Evolutionary conservation across 371 early-diverging fungal species (phyloP), one percentile per base, ranked within the genome.

Genomic region (Saksenaea oblongispora): DNA sequence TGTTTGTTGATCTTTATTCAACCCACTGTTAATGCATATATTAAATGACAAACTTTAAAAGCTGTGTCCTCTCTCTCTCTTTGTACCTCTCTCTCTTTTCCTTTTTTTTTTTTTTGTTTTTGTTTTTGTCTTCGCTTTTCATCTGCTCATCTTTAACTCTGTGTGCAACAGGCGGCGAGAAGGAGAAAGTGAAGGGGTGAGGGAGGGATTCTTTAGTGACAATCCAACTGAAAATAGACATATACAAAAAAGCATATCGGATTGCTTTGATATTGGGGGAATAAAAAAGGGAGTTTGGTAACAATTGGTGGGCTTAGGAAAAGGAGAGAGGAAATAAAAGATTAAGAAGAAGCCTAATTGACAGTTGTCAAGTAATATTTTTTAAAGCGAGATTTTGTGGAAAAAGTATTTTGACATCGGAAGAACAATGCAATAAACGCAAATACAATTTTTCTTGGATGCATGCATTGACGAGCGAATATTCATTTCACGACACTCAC

Each of bases 11-110:
- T 44, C 44, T 44, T n/a, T 44, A 17, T 13, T 44, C n/a, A 44
- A 11, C 18, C 17, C 1, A 7, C 17, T n/a, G n/a, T n/a, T 10
- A 44, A 14, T 24, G 44, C 44, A 44, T 44, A 44, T 44, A 44
- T 44, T 44, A 44, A 44, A 44, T 44, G 44, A 44, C 17, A 44
- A 44, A 44, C 44, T 44, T 44, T 44, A 44, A 44, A 17, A n/a
- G n/a, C n/a, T n/a, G n/a, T n/a, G n/a, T 44, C 14, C 44, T 44
- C 7, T 44, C 14, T 44, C 44, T 44, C 11, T 11, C 18, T 44
- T 17, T 44, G 44, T 18, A 44, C 18, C 22, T 7, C n/a, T n/a
- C n/a, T n/a, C n/a, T n/a, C n/a, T n/a, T n/a, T n/a, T n/a, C n/a
- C n/a, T n/a, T n/a, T n/a, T n/a, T n/a, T n/a, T n/a, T n/a, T n/a